A percentile compares a stretch with the other conserved stretches of the same genome.
Conservation (phyloP, 2,329 filamentous ascomycete species). For the Cercospora citrullina region DNA sequence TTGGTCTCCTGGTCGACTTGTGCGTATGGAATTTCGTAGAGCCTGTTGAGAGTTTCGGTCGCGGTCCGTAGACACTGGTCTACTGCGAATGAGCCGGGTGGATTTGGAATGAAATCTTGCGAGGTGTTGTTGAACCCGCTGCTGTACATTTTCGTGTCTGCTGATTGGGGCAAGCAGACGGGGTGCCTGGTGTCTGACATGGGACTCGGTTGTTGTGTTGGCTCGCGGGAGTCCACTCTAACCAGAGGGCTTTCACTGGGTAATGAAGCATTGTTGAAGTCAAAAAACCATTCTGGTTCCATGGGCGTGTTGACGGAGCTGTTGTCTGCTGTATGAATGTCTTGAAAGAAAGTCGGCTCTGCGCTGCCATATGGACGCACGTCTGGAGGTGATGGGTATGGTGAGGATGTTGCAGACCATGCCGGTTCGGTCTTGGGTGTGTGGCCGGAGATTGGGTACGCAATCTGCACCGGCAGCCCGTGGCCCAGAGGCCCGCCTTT, state of each 20-base stretch:
- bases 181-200: constrained; percentile 5
- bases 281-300: constrained; percentile 27
- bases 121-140: background rate
- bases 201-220: constrained; percentile 18
- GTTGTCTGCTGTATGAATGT: constrained; percentile 14
- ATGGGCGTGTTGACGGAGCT: constrained; percentile 15
- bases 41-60: constrained; percentile 20
- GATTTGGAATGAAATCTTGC: background rate
- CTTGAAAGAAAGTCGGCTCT: constrained; percentile 17
- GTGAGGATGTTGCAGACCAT: constrained; percentile 15
- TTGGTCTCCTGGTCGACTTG: constrained; percentile 15
- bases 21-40: constrained; percentile 24
- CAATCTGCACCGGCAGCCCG: background rate
- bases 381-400: constrained; percentile 24
- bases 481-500: constrained; percentile 1
- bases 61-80: constrained; percentile 22
- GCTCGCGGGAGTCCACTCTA: constrained; percentile 9
- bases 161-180: background rate
- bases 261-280: constrained; percentile 23
- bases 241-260: constrained; percentile 1
- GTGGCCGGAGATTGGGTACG: constrained; percentile 8
- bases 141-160: background rate
- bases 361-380: constrained; percentile 11
- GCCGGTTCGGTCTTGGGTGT: constrained; percentile 9
- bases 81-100: background rate